A percentile compares a stretch with the other conserved stretches of the same genome.
phyloP scores from a whole-genome alignment of 2,329 filamentous ascomycete species.

The Metarhizium rileyi region DNA sequence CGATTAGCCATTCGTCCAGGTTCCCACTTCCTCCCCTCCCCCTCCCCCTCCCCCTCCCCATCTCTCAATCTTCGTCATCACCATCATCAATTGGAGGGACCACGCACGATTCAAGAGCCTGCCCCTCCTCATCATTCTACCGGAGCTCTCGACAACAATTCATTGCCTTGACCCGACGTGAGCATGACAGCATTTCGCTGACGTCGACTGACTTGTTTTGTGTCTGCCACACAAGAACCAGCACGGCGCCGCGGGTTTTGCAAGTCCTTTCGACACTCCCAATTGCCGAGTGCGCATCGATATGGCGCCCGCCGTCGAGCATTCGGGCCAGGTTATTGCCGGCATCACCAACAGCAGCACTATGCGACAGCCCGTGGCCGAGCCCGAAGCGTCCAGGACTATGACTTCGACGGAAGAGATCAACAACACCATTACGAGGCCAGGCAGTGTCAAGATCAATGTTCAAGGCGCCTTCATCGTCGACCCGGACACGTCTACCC shows the following conservation, averaged over 20 bases:
- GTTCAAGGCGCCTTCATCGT: conserved; percentile 95
- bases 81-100: no score
- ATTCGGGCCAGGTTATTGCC: conserved; percentile 3
- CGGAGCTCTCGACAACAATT: conserved; percentile 1
- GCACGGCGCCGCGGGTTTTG: neutral
- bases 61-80: no score
- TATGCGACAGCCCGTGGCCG: neutral
- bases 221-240: neutral
- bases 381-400: conserved; percentile 13
- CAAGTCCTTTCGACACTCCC: no score
- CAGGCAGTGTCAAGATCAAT: conserved; percentile 81
- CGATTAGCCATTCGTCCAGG: conserved; percentile 4
- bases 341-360: neutral
- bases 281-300: no score
- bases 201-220: neutral
- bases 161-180: neutral
- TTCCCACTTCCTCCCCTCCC: neutral
- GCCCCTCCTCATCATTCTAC: conserved; percentile 7
- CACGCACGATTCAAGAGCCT: conserved; percentile 4
- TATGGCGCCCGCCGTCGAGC: conserved; percentile 9
- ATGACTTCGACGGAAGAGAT: conserved; percentile 44
- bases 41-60: no score
- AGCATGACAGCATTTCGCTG: conserved; percentile 3
- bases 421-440: conserved; percentile 50
- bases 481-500: conserved; percentile 59